Evolutionary conservation across 352 stramenopile species (phyloP), one percentile per base, ranked within the genome.

Genomic region (Phytophthora sansomeana): DNA sequence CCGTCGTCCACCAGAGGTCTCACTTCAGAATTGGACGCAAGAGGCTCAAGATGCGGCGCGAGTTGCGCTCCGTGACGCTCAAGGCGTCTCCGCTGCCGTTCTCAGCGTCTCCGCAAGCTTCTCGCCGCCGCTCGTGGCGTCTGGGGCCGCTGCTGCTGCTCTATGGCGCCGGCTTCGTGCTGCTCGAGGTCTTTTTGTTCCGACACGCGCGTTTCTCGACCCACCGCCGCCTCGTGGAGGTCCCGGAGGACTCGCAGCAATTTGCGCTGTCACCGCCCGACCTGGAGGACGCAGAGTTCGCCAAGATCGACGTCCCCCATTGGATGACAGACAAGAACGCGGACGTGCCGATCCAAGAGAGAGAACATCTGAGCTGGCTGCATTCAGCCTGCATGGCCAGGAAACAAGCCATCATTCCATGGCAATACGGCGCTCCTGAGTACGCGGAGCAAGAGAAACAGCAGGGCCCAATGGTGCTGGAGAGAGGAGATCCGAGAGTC

Each of bases 321-420:
- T 76, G 68, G 68, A 69, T 76, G 47, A 72, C 66, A 35, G 58
- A 72, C 63, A 49, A 58, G 36, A 24, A 59, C 46, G 41, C 54
- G 11, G 55, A 76, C 2, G 63, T 76, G 19, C 60, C 70, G 1
- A 36, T 60, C 2, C 63, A 62, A 13, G 76, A 84, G 26, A 54
- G 69, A 21, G 62, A 61, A 8, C 72, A 80, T 17, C 10, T 80
- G 28, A 80, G 59, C 29, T 71, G 69, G 46, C 60, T 80, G 14
- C 68, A 75, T 16, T 19, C 42, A 5, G 35, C 55, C 16, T 80
- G 72, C n/a, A 46, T 70, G 21, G 61, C 54, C 19, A 53, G 44
- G 30, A 66, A 62, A 19, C 67, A 80, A 13, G 53, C 54, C 1
- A 72, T 80, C 28, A 57, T 80, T 10, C 58, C 72, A 10, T 80